A percentile compares a stretch with the other conserved stretches of the same genome.
These are phyloP conservation scores for Cryptosporidium parvum DNA, from an alignment of 169 alveolate species.

Conservation along the genomic window DNA sequence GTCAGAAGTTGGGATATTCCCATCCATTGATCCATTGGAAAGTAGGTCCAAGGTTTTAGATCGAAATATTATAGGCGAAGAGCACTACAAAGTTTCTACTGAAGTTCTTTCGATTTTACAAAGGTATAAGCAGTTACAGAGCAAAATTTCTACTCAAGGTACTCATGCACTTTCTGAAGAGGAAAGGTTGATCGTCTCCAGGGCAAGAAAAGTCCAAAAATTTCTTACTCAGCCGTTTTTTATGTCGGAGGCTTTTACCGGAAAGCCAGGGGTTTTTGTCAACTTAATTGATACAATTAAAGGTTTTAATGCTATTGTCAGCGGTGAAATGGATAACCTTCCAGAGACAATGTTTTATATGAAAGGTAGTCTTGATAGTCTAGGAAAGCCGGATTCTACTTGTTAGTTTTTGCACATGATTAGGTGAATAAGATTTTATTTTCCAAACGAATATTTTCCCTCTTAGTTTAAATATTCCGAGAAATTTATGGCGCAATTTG, in stretches of 20 bases:
- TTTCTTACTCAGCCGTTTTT: constrained; percentile 97
- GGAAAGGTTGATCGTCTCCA: constrained; percentile 95
- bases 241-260: constrained; percentile 96
- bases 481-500: background rate
- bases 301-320: constrained; percentile 91
- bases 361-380: constrained; percentile 95
- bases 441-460: background rate
- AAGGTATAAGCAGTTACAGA: constrained; percentile 95
- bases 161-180: constrained; percentile 96
- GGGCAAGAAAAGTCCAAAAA: constrained; percentile 96
- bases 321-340: constrained; percentile 95
- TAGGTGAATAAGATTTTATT: background rate
- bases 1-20: constrained; percentile 98
- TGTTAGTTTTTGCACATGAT: background rate
- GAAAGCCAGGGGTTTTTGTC: constrained; percentile 95
- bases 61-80: constrained; percentile 92
- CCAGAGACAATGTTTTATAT: constrained; percentile 97
- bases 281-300: constrained; percentile 91
- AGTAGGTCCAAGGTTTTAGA: constrained; percentile 95
- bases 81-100: constrained; percentile 94
- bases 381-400: constrained; percentile 85
- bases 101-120: constrained; percentile 95
- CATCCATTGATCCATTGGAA: constrained; percentile 99
- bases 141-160: constrained; percentile 95
- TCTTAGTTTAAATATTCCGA: background rate